Conservation (phyloP, 2,329 filamentous ascomycete genomes). For the Fusarium brachygibbosum region DNA sequence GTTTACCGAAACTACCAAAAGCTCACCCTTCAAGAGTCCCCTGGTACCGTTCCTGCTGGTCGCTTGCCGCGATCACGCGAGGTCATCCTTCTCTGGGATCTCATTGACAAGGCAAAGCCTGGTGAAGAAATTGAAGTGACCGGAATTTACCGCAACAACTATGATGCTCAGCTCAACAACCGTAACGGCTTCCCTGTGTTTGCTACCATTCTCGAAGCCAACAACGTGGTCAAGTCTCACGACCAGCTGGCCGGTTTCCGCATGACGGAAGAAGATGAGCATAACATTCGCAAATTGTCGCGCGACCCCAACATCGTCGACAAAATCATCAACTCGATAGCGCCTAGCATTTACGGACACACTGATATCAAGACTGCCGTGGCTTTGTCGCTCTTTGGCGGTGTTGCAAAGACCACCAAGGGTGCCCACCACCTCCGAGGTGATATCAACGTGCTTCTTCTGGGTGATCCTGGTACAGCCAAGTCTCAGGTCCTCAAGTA, state of each 20-base stretch:
- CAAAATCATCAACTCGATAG: slow-evolving; percentile 92
- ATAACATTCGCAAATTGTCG: slow-evolving; percentile 87
- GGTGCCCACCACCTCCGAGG: slow-evolving; percentile 92
- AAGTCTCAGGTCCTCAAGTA: slow-evolving; percentile 99
- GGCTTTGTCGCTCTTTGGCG: slow-evolving; percentile 92
- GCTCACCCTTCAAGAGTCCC: slow-evolving; percentile 95
- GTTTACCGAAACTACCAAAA: slow-evolving; percentile 99
- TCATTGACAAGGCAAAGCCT: slow-evolving; percentile 96
- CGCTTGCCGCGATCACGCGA: slow-evolving; percentile 93
- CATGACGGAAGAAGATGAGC: slow-evolving; percentile 94
- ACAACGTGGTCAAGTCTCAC: slow-evolving; percentile 96
- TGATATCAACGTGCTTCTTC: slow-evolving; percentile 96
- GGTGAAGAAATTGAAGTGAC: slow-evolving; percentile 98
- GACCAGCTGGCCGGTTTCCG: slow-evolving; percentile 98
- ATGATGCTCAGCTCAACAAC: slow-evolving; percentile 97
- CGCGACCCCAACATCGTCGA: slow-evolving; percentile 93
- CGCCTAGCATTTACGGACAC: slow-evolving; percentile 97
- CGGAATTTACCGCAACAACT: slow-evolving; percentile 97
- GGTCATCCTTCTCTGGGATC: slow-evolving; percentile 94
- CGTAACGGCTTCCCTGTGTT: slow-evolving; percentile 99
- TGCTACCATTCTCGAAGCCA: slow-evolving; percentile 96
- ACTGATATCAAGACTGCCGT: slow-evolving; percentile 97
- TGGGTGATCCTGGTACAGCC: slow-evolving; percentile 96
- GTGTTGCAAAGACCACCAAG: slow-evolving; percentile 90
- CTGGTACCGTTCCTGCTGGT: slow-evolving; percentile 94